Percentiles rank a stretch among this genome's conserved stretches.
phyloP scores from a whole-genome alignment of 441 rosid genomes.

The Jatropha multifida region DNA sequence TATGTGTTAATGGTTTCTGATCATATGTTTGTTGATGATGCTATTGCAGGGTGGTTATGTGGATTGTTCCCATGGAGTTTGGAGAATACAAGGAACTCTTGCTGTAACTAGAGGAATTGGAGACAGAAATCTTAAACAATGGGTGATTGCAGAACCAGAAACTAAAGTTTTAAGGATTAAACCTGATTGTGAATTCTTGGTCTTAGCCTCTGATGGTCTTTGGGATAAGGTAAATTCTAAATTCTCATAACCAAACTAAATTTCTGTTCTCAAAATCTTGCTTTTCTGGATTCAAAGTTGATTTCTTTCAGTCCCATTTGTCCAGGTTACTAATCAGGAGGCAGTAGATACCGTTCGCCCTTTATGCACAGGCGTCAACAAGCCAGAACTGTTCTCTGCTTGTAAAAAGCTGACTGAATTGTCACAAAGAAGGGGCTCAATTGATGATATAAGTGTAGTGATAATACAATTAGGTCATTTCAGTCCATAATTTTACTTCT shows the following conservation, averaged over 20 bases:
- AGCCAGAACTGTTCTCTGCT: conserved; percentile 48
- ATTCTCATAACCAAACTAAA: background rate
- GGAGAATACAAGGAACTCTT: conserved; percentile 89
- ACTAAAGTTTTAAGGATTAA: conserved; percentile 46
- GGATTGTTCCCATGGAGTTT: conserved; percentile 61
- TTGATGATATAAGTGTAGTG: conserved; percentile 80
- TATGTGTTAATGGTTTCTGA: background rate
- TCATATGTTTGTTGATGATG: conserved; percentile 5
- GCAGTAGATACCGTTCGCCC: conserved; percentile 76
- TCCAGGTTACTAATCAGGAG: conserved; percentile 85
- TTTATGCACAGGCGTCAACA: conserved; percentile 38
- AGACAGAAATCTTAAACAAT: conserved; percentile 62
- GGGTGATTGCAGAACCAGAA: conserved; percentile 90
- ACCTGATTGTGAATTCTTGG: conserved; percentile 70
- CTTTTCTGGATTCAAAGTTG: no score
- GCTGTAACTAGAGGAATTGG: conserved; percentile 92
- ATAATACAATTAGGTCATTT: conserved; percentile 48
- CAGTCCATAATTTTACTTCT: conserved; percentile 6
- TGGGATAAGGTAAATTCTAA: conserved; percentile 80
- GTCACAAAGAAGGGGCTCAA: conserved; percentile 62
- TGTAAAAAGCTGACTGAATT: conserved; percentile 76
- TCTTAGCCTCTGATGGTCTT: conserved; percentile 89
- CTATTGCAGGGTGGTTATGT: conserved; percentile 81
- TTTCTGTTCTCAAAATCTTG: no score
- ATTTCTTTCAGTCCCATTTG: background rate